Evolutionary conservation across 2,329 filamentous ascomycete species (phyloP), one percentile per base, ranked within the genome.

Genomic region (Sclerotinia trifoliorum): DNA sequence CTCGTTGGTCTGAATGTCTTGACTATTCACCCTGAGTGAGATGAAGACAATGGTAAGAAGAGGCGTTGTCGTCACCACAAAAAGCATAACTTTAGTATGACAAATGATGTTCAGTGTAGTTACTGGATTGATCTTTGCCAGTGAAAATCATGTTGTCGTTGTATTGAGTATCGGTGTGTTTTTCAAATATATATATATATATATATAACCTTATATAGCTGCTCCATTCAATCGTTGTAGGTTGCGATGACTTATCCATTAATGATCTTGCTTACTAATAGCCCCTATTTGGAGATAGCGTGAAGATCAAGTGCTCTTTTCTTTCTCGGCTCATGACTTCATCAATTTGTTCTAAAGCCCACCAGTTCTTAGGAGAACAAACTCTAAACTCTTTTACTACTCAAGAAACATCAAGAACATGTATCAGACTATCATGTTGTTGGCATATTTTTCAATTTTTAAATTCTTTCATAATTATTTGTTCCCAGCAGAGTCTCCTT

Each of bases 311-410:
- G 55, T 44, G 55, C 35, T n/a, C n/a, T 58, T 44, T 44, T 13
- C 15, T 58, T 44, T 26, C 55, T 58, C 55, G 55, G 35, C 35
- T 58, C 35, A 58, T 58, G 55, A 58, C 55, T 58, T 58, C 55
- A 21, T 58, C 35, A 58, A 58, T 24, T n/a, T n/a, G 13, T 58
- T 44, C 55, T 24, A 58, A 26, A 44, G 10, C n/a, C 21, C 51
- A 52, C 32, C 55, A 57, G 32, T 39, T 39, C 55, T 39, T 24
- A 58, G n/a, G 19, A 6, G 35, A 57, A 19, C 32, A 7, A 21
- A 21, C 55, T 42, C 8, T 42, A 19, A 7, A 17, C 32, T 35
- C 54, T 21, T 56, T 10, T 13, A 17, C 15, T 10, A 42, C 21
- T 42, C 7, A n/a, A 58, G 35, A 58, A 44, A 42, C 8, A 10